These are phyloP conservation scores for Obba rivulosa DNA, from an alignment of 768 basidiomycete genomes.

Conservation along the genomic window DNA sequence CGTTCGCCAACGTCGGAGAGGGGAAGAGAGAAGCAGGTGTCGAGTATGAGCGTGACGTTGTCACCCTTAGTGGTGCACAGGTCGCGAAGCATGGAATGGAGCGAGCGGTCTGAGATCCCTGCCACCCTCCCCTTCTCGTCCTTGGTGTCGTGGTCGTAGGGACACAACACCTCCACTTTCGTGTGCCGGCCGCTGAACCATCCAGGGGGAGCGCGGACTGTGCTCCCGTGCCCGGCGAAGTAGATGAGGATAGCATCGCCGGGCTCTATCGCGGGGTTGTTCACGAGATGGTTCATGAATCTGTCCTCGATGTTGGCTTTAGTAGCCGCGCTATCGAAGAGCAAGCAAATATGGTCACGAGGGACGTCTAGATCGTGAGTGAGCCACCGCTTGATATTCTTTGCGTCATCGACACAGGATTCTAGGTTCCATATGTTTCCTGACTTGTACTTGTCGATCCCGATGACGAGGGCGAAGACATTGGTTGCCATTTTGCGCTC, in stretches of 20 bases:
- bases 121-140: constrained; percentile 41
- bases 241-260: constrained; percentile 66
- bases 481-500: constrained; percentile 34
- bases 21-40: constrained; percentile 54
- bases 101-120: constrained; percentile 65
- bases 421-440: constrained; percentile 56
- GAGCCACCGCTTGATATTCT: constrained; percentile 53
- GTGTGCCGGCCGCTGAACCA: constrained; percentile 48
- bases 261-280: constrained; percentile 51
- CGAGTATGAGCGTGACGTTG: constrained; percentile 65
- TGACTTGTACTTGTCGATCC: constrained; percentile 66
- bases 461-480: constrained; percentile 62
- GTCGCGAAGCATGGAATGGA: constrained; percentile 55
- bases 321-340: constrained; percentile 56
- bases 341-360: constrained; percentile 47
- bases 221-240: constrained; percentile 72
- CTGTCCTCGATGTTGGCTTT: constrained; percentile 54
- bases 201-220: constrained; percentile 46
- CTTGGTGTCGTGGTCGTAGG: constrained; percentile 60
- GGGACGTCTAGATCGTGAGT: constrained; percentile 52
- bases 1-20: constrained; percentile 37
- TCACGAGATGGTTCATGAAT: constrained; percentile 58
- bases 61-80: constrained; percentile 54
- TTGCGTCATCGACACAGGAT: constrained; percentile 61
- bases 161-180: constrained; percentile 55